Evolutionary conservation across 257 asterid species (phyloP), one percentile per base, ranked within the genome.

Genomic region (Scutellaria barbata): DNA sequence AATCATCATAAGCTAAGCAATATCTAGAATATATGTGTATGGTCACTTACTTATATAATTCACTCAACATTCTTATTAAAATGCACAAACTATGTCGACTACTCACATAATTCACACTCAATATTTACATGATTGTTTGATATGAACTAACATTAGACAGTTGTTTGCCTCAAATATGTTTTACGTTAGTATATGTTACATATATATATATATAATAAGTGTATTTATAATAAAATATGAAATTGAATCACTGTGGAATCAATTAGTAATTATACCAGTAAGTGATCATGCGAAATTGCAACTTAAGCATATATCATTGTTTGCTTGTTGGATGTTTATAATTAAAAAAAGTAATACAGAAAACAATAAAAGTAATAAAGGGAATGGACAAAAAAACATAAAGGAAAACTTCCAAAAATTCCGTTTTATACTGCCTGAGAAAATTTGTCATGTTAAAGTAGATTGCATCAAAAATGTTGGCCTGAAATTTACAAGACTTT

Each of bases 401-500:
- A 72, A 25, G 64, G 42, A 45, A 46, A 65, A 42, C n/a, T 65
- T 65, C 73, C 72, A 30, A 73, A 54, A 51, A 52, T 51, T 17
- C 40, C 52, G 41, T 55, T 74, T 55, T 54, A 33, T 22, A 33
- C 51, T 55, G 67, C 65, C 66, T 35, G 25, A 14, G 20, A 22
- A 52, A 55, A 42, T n/a, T 73, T 46, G 25, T 25, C 43, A 10
- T 12, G 52, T 18, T 62, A 63, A 72, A 51, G 51, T 72, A 47
- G 33, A 17, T 18, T 11, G 46, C 69, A 61, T 25, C 22, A 54
- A 53, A 30, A 64, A 40, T 16, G 65, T 73, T 73, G 65, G 59
- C 30, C 20, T 55, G 65, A 73, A 54, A 55, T 74, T 65, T 52
- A 40, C 61, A 64, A 42, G 7, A 64, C 73, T 64, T 73, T 65